Evolutionary conservation across 129 eudicot genomes (phyloP).

Genomic region (Arctium minus): DNA sequence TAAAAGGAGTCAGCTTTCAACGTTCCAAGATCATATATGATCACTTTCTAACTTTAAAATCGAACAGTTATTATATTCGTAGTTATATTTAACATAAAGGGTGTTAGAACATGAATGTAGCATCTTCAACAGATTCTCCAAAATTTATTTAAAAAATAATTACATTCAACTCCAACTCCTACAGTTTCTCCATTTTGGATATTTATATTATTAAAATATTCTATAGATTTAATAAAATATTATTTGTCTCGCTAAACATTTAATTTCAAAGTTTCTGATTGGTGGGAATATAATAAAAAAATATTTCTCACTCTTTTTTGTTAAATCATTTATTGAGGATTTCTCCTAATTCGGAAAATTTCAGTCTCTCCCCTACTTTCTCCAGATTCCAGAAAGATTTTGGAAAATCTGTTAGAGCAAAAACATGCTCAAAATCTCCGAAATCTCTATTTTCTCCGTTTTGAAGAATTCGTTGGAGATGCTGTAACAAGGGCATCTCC

Average conservation of each 20-base stretch:
- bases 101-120: background rate
- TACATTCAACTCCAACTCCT: background rate
- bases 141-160: no score
- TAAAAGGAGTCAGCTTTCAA: background rate
- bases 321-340: background rate
- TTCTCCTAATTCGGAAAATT: background rate
- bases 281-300: no score
- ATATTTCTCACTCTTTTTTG: no score
- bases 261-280: background rate
- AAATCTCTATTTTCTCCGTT: background rate
- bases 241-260: background rate
- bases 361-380: no score
- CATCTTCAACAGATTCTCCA: no score
- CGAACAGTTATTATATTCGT: background rate
- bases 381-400: background rate
- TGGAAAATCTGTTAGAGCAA: no score
- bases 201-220: no score
- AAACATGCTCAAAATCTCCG: no score
- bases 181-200: background rate
- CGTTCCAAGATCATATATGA: background rate
- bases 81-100: background rate
- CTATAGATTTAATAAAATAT: no score
- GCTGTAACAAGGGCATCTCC: no score
- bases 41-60: slow-evolving; percentile 1
- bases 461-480: background rate